Percentiles rank a stretch among this genome's conserved stretches.
Evolutionary conservation across 139 green algal genomes (phyloP).

Genomic region (Raphidocelis subcapitata): DNA sequence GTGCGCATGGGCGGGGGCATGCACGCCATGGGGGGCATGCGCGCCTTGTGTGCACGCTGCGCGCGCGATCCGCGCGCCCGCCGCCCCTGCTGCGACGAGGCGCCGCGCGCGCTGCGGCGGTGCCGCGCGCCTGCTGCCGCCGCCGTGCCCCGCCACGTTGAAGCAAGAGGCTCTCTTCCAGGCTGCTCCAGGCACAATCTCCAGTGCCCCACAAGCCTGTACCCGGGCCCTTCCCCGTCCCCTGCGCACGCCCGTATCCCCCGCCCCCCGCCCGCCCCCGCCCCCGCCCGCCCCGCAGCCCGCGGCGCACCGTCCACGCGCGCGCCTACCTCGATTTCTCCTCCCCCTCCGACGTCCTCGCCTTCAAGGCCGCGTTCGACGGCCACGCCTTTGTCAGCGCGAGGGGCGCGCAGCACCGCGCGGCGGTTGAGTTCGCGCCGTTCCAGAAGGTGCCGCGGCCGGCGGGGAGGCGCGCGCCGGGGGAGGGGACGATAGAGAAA

Average conservation of each 20-base stretch:
- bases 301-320: conserved; percentile 41
- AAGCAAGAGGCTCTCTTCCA: too few relatives aligned
- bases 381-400: conserved; percentile 65
- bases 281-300: conserved; percentile 27
- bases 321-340: conserved; percentile 72
- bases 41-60: too few relatives aligned
- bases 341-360: conserved; percentile 39
- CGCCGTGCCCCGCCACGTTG: too few relatives aligned
- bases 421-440: conserved; percentile 70
- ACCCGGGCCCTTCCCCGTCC: too few relatives aligned
- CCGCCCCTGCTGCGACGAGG: too few relatives aligned
- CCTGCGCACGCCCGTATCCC: too few relatives aligned
- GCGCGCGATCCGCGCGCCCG: too few relatives aligned
- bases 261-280: background rate
- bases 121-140: too few relatives aligned
- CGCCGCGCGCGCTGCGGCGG: too few relatives aligned
- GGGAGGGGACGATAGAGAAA: conserved; percentile 70
- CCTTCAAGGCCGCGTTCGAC: conserved; percentile 67
- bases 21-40: too few relatives aligned
- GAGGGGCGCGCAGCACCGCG: conserved; percentile 55
- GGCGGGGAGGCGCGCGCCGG: conserved; percentile 45
- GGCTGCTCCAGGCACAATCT: too few relatives aligned
- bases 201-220: too few relatives aligned
- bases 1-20: conserved; percentile 16
- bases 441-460: conserved; percentile 60